Evolutionary conservation across 208 protist species (phyloP).

Genomic region (Trypanosoma theileri): DNA sequence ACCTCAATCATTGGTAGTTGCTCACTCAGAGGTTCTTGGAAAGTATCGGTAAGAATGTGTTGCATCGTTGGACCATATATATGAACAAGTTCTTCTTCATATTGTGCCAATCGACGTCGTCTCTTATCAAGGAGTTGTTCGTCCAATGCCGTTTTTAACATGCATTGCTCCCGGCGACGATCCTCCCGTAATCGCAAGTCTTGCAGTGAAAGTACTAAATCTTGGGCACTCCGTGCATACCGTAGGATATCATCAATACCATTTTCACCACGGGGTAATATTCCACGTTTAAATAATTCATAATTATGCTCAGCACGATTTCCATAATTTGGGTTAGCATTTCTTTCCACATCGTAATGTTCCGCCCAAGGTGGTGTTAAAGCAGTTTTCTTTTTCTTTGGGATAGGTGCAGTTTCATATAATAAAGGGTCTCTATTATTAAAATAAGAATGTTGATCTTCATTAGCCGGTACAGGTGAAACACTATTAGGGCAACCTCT

Average conservation of each 20-base stretch:
- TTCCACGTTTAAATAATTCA: slow-evolving; percentile 1
- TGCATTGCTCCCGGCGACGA: slow-evolving; percentile 25
- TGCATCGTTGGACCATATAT: slow-evolving; percentile 50
- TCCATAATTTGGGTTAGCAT: not conserved
- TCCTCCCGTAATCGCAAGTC: slow-evolving; percentile 35
- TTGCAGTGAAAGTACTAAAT: slow-evolving; percentile 36
- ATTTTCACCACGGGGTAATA: slow-evolving; percentile 43
- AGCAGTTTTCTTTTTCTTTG: not conserved
- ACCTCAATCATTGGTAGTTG: not conserved
- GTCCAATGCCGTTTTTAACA: slow-evolving; percentile 42
- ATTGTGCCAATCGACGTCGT: slow-evolving; percentile 34
- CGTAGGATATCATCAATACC: slow-evolving; percentile 55
- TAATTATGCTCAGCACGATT: not conserved
- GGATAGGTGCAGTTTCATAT: not conserved
- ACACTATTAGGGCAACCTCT: not conserved
- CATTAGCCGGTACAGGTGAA: not conserved
- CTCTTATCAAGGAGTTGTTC: slow-evolving; percentile 43
- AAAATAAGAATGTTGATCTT: not conserved
- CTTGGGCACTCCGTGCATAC: slow-evolving; percentile 37
- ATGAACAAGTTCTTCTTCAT: slow-evolving; percentile 63
- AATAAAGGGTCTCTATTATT: not conserved
- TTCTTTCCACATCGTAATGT: slow-evolving; percentile 6
- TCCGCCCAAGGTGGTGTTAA: slow-evolving; percentile 22
- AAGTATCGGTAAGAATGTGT: slow-evolving; percentile 42
- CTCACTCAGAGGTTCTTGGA: slow-evolving; percentile 23